Percentiles rank a stretch among this genome's conserved stretches.
Conservation (phyloP, 768 basidiomycete species). For the Boletus sp. region DNA sequence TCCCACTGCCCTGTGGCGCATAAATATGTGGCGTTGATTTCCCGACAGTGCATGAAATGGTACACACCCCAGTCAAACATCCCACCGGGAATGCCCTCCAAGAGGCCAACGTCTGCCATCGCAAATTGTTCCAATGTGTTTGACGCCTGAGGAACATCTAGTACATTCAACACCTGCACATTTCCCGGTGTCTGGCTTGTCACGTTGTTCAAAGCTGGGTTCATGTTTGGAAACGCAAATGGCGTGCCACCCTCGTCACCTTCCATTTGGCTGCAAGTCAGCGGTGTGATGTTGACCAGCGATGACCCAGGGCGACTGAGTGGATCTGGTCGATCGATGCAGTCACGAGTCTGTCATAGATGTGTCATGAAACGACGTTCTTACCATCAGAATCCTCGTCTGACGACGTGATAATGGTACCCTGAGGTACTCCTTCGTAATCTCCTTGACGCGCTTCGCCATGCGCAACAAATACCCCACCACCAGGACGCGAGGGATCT, state of each 20-base stretch:
- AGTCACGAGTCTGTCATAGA: background rate
- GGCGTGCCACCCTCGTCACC: slow-evolving; percentile 24
- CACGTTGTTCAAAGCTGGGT: slow-evolving; percentile 66
- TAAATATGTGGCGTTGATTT: background rate
- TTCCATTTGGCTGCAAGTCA: slow-evolving; percentile 31
- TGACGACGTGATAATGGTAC: slow-evolving; percentile 49
- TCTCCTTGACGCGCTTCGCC: slow-evolving; percentile 43
- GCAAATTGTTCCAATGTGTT: slow-evolving; percentile 61
- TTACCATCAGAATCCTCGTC: slow-evolving; percentile 53
- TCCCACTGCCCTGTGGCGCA: slow-evolving; percentile 70
- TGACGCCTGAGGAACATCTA: slow-evolving; percentile 57
- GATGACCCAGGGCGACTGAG: slow-evolving; percentile 29
- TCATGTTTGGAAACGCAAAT: slow-evolving; percentile 53
- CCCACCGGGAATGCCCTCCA: slow-evolving; percentile 76
- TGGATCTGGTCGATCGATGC: slow-evolving; percentile 15
- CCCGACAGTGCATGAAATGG: slow-evolving; percentile 18
- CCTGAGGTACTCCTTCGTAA: slow-evolving; percentile 53
- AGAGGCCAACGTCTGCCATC: slow-evolving; percentile 61
- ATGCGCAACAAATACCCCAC: slow-evolving; percentile 76
- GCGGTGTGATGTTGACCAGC: slow-evolving; percentile 58
- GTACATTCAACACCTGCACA: slow-evolving; percentile 75
- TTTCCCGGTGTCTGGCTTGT: slow-evolving; percentile 38
- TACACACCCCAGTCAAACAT: slow-evolving; percentile 86
- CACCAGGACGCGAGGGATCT: slow-evolving; percentile 79
- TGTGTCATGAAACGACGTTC: slow-evolving; percentile 22